Conservation (phyloP, 192 early-diverging fungal species). For the Umbelopsis sp. region DNA sequence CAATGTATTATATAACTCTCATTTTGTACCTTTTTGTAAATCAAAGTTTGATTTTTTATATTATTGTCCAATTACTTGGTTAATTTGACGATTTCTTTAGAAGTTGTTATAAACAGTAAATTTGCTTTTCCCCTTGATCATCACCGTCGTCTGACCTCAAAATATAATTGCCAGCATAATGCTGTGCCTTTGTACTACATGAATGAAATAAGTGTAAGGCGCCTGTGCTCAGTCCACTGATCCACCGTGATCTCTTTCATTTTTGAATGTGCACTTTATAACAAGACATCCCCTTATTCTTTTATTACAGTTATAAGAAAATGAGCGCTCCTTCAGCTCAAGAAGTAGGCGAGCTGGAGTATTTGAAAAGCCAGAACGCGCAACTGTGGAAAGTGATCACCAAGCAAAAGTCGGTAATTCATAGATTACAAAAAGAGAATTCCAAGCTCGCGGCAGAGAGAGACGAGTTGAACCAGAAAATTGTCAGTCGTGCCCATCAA, state of each 20-base stretch:
- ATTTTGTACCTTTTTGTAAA: too few species aligned
- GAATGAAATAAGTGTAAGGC: background rate
- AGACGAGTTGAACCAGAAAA: constrained; percentile 41
- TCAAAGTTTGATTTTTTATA: too few species aligned
- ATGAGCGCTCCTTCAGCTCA: constrained; percentile 4
- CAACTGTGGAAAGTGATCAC: constrained; percentile 93
- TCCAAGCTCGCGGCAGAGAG: constrained; percentile 43
- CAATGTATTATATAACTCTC: too few species aligned
- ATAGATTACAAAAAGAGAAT: constrained; percentile 76
- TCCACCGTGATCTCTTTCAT: constrained; percentile 4
- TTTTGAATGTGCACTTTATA: constrained; percentile 12
- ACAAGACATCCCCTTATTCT: background rate
- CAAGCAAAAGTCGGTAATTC: constrained; percentile 84
- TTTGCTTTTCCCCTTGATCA: constrained; percentile 13
- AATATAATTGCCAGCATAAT: background rate
- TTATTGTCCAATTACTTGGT: too few species aligned
- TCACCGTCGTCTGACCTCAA: constrained; percentile 15
- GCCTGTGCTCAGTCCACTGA: constrained; percentile 20
- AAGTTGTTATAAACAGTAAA: background rate
- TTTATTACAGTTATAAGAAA: background rate
- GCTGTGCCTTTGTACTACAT: background rate
- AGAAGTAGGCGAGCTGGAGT: constrained; percentile 14
- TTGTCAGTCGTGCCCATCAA: constrained; percentile 22
- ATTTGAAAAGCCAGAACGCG: constrained; percentile 65
- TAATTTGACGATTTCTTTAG: too few species aligned